Conservation (phyloP, 257 asterid species). For the Przewalskia tangutica region DNA sequence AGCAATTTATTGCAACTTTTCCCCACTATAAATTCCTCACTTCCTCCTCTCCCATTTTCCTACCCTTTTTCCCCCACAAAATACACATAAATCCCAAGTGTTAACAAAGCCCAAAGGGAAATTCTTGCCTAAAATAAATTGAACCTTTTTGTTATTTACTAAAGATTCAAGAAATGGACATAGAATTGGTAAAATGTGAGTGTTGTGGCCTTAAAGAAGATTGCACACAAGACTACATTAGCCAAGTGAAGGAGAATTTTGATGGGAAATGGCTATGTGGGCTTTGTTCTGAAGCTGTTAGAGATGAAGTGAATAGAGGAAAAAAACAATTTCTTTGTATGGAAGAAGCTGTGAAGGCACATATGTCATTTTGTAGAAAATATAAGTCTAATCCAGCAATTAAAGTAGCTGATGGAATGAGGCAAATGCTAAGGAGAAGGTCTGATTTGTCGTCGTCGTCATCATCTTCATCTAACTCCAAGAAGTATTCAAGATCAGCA, state of each 20-base stretch:
- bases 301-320: conserved; percentile 61
- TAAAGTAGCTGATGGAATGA: conserved; percentile 80
- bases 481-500: conserved; percentile 50
- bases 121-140: background rate
- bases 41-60: background rate
- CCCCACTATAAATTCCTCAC: conserved; percentile 29
- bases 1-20: conserved; percentile 54
- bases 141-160: background rate
- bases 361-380: conserved; percentile 75
- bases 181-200: conserved; percentile 71
- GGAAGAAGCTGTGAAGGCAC: conserved; percentile 77
- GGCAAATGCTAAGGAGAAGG: conserved; percentile 73
- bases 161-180: conserved; percentile 39
- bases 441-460: conserved; percentile 23
- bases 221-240: conserved; percentile 74
- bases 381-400: conserved; percentile 67
- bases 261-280: conserved; percentile 93
- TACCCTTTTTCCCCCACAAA: background rate
- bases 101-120: background rate
- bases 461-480: conserved; percentile 19
- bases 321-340: conserved; percentile 23
- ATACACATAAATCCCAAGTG: background rate
- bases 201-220: conserved; percentile 92
- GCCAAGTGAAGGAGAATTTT: conserved; percentile 49
- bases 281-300: conserved; percentile 75